A percentile compares a stretch with the other conserved stretches of the same genome.
Evolutionary conservation across 768 basidiomycete genomes (phyloP).

Genomic region (Lactarius evosmus): DNA sequence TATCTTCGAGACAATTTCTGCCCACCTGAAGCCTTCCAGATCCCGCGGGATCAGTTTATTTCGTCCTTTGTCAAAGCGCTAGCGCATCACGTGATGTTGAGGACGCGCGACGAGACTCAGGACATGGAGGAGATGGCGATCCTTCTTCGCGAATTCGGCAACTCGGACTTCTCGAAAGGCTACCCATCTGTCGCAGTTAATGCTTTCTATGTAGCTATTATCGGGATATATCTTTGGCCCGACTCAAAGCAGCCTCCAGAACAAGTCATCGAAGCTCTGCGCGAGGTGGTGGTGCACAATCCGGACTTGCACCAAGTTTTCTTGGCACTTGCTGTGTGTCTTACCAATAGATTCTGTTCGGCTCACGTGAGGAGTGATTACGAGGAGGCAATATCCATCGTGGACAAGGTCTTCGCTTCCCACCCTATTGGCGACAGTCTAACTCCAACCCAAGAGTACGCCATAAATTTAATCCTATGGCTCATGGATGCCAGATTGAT

Average conservation of each 20-base stretch:
- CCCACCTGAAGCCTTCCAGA: not conserved
- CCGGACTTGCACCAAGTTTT: not conserved
- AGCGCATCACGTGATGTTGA: too few relatives aligned
- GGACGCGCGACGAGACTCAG: not conserved
- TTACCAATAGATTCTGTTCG: not conserved
- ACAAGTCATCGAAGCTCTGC: not conserved
- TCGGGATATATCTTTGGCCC: too few relatives aligned
- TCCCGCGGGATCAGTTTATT: not conserved
- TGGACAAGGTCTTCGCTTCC: not conserved
- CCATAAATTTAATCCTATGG: fast-evolving
- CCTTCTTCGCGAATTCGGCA: not conserved
- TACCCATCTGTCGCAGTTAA: too few relatives aligned
- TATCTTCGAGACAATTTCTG: not conserved
- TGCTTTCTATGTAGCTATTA: not conserved
- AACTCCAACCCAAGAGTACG: not conserved
- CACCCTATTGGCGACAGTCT: not conserved
- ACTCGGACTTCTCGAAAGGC: not conserved
- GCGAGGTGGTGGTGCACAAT: not conserved
- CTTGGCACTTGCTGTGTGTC: not conserved
- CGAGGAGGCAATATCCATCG: not conserved
- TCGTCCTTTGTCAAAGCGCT: not conserved
- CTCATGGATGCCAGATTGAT: not conserved
- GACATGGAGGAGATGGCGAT: conserved; percentile 3
- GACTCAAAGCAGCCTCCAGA: too few relatives aligned
- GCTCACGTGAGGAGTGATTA: not conserved